Evolutionary conservation across 345 rosid genomes (phyloP).

Genomic region (Aurinia saxatilis): DNA sequence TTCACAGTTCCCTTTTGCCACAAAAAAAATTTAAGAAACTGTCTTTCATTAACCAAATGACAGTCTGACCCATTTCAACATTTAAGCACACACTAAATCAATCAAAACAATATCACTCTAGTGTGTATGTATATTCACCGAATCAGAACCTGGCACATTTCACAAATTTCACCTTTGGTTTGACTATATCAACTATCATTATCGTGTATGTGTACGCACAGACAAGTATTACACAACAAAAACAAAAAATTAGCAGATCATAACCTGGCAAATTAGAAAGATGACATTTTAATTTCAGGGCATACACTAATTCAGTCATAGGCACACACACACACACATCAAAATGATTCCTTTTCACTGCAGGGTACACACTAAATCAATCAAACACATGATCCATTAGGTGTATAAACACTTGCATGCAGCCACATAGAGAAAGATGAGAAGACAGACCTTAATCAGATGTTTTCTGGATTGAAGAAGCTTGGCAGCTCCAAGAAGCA

Average conservation of each 20-base stretch:
- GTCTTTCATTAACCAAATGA: neutral
- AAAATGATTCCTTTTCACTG: neutral
- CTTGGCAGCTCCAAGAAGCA: conserved; percentile 78
- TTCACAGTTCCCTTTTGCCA: conserved; percentile 54
- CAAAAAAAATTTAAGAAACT: neutral
- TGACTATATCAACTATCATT: too few relatives aligned
- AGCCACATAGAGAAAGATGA: neutral
- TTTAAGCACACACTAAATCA: neutral
- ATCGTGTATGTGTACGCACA: neutral
- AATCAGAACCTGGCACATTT: neutral
- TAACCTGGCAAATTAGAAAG: neutral
- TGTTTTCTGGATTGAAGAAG: conserved; percentile 42
- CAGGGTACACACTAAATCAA: neutral
- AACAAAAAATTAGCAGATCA: neutral
- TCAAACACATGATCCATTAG: neutral
- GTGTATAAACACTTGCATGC: neutral
- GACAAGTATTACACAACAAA: neutral
- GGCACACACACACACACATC: neutral
- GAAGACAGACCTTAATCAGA: conserved; percentile 40
- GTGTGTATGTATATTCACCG: neutral
- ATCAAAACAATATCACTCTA: neutral
- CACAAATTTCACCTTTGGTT: too few relatives aligned
- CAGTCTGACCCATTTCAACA: neutral
- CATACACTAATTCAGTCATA: neutral
- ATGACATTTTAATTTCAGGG: neutral